Conservation (phyloP, 768 basidiomycete genomes). For the Hebeloma cylindrosporum region DNA sequence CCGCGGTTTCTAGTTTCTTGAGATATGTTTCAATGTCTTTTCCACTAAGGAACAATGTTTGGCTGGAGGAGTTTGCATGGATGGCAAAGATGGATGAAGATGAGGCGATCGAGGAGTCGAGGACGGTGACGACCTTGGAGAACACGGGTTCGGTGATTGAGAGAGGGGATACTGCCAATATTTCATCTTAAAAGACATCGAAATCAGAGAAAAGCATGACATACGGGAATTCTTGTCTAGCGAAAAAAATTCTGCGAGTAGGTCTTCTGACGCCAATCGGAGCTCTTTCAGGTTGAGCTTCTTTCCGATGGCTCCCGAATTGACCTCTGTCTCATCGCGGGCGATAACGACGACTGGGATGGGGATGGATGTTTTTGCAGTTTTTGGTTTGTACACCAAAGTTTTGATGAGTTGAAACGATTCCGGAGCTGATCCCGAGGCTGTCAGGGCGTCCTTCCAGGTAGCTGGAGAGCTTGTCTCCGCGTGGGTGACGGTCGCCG, state of each 20-base stretch:
- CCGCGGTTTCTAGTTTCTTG: constrained; percentile 64
- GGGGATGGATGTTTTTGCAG: constrained; percentile 83
- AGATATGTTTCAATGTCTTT: constrained; percentile 74
- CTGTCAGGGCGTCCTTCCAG: constrained; percentile 75
- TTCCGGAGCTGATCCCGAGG: constrained; percentile 48
- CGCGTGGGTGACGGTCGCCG: constrained; percentile 53
- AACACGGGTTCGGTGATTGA: constrained; percentile 66
- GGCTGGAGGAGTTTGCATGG: constrained; percentile 67
- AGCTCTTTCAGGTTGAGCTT: constrained; percentile 85
- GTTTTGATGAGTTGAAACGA: constrained; percentile 80
- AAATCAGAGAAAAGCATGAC: constrained; percentile 29
- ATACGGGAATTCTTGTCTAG: constrained; percentile 84
- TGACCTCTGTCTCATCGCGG: constrained; percentile 81
- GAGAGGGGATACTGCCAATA: constrained; percentile 73
- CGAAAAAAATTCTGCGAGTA: constrained; percentile 80
- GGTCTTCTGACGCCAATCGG: constrained; percentile 81
- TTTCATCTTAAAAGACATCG: not conserved
- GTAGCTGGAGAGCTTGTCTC: constrained; percentile 66
- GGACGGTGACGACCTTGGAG: constrained; percentile 67
- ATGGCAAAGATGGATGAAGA: constrained; percentile 71
- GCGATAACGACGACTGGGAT: constrained; percentile 88
- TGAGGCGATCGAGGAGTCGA: constrained; percentile 77
- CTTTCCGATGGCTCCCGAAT: constrained; percentile 74
- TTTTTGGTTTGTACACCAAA: constrained; percentile 95
- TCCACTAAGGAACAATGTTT: constrained; percentile 80